Conservation (phyloP, 495 filamentous ascomycete genomes). For the Penicillium taxi region DNA sequence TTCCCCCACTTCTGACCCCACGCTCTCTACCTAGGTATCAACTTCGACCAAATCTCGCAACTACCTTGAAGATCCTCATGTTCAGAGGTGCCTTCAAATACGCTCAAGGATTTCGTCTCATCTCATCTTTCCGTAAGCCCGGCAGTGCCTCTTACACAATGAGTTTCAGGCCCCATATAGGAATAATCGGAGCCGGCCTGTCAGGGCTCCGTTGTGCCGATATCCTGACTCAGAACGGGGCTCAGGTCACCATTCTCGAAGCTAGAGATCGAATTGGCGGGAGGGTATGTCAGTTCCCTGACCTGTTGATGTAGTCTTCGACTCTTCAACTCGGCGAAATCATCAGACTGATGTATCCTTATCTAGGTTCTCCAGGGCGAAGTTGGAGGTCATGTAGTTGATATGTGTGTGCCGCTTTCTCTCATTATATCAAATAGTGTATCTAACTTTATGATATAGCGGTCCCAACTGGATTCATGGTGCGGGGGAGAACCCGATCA, state of each 20-base stretch:
- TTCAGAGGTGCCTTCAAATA: not conserved
- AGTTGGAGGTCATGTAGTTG: constrained; percentile 36
- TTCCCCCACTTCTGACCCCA: constrained; percentile 4
- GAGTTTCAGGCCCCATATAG: constrained; percentile 46
- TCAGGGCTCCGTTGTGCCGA: constrained; percentile 85
- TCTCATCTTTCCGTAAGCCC: not conserved
- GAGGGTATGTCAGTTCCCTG: constrained; percentile 46
- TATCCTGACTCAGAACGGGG: constrained; percentile 67
- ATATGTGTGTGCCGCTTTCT: constrained; percentile 31
- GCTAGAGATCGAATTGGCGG: constrained; percentile 78
- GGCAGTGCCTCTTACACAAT: constrained; percentile 9
- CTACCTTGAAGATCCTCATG: constrained; percentile 6
- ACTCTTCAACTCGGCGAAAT: too few species aligned
- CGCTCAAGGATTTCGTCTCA: not conserved
- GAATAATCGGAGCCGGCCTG: constrained; percentile 78
- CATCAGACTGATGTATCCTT: too few species aligned
- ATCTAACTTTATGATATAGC: constrained; percentile 28
- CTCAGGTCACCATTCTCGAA: constrained; percentile 78
- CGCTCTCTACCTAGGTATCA: constrained; percentile 10
- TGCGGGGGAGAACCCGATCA: constrained; percentile 73
- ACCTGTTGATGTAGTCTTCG: not conserved
- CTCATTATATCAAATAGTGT: not conserved
- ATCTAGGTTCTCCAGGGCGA: constrained; percentile 33
- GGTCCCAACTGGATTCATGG: constrained; percentile 98
- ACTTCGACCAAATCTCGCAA: constrained; percentile 2